A percentile compares a stretch with the other conserved stretches of the same genome.
phyloP scores from a whole-genome alignment of 139 green algal species.

The Chlamydomonas urium region DNA sequence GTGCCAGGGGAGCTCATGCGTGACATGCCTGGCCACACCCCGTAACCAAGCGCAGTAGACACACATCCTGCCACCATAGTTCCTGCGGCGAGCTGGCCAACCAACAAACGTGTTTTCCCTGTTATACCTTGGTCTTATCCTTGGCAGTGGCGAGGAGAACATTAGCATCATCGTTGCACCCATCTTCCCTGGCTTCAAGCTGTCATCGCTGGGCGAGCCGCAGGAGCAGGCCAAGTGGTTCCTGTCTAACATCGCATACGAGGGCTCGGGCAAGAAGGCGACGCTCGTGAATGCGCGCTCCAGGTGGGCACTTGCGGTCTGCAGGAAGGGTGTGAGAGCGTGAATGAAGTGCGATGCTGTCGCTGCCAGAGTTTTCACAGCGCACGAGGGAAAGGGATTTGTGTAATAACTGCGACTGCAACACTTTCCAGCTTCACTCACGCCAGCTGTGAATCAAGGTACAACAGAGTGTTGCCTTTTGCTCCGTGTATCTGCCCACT shows the following conservation, averaged over 20 bases:
- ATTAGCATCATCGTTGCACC: slow-evolving; percentile 83
- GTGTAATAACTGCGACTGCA: not conserved
- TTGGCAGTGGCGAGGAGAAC: slow-evolving; percentile 84
- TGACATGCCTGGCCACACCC: no score
- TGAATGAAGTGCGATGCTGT: not conserved
- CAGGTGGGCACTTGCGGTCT: not conserved
- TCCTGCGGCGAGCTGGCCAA: no score
- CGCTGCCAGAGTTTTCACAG: not conserved
- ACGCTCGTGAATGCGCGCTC: not conserved
- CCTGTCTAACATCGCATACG: slow-evolving; percentile 42
- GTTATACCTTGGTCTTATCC: no score
- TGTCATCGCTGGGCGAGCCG: slow-evolving; percentile 55
- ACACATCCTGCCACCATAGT: no score
- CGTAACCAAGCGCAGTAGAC: no score
- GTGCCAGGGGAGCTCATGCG: no score
- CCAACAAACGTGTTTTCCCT: no score
- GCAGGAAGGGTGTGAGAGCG: not conserved
- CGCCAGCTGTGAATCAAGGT: not conserved
- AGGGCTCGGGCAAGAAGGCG: slow-evolving; percentile 4
- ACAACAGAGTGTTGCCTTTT: not conserved
- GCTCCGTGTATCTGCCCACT: not conserved
- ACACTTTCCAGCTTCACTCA: not conserved
- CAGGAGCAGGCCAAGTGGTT: slow-evolving; percentile 51
- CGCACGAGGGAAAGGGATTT: not conserved
- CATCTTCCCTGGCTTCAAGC: slow-evolving; percentile 69